Conservation (phyloP, 2,329 filamentous ascomycete species). For the Lomentospora prolificans region DNA sequence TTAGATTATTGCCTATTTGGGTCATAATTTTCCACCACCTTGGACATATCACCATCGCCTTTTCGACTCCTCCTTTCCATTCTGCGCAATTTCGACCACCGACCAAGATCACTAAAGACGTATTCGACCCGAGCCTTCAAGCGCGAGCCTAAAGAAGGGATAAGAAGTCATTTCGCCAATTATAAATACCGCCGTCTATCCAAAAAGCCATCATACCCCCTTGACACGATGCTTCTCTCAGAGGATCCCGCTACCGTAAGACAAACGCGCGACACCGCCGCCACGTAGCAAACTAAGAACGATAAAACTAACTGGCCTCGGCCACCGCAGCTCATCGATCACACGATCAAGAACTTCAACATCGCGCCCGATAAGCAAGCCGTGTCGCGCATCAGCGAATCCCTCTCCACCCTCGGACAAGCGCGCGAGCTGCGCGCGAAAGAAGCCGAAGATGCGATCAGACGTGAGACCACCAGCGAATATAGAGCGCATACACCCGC, state of each 20-base stretch:
- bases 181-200: no score
- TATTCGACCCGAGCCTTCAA: no score
- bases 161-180: no score
- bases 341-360: slow-evolving; percentile 93
- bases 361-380: slow-evolving; percentile 79
- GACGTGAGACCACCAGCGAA: slow-evolving; percentile 36
- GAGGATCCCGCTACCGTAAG: slow-evolving; percentile 80
- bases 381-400: slow-evolving; percentile 74
- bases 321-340: slow-evolving; percentile 64
- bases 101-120: no score
- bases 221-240: slow-evolving; percentile 77
- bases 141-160: no score
- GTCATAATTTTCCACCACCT: not conserved
- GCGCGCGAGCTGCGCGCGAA: slow-evolving; percentile 70
- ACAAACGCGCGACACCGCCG: not conserved
- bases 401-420: slow-evolving; percentile 71
- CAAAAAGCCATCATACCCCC: not conserved
- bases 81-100: no score
- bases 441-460: slow-evolving; percentile 57
- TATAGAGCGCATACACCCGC: not conserved
- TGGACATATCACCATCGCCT: no score
- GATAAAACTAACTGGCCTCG: not conserved
- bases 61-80: no score
- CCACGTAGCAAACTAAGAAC: not conserved
- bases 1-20: slow-evolving; percentile 10